phyloP scores from a whole-genome alignment of 2,329 filamentous ascomycete genomes.

The Tothia fuscella region DNA sequence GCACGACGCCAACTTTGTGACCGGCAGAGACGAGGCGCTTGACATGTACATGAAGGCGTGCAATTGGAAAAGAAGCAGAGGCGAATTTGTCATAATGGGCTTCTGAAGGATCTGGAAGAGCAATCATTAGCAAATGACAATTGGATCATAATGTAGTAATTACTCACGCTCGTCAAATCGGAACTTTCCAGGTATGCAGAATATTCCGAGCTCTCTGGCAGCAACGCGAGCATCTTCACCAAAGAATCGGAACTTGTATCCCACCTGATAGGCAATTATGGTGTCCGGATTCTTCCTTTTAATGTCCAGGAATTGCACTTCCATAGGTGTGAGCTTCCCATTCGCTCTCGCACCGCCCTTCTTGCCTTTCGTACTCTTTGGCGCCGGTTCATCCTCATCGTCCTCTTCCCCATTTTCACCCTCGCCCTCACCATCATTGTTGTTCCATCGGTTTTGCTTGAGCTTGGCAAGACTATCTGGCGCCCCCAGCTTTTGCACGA shows the following conservation, averaged over 20 bases:
- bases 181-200: conserved; percentile 93
- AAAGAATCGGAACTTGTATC: conserved; percentile 96
- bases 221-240: conserved; percentile 86
- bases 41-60: conserved; percentile 82
- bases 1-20: conserved; percentile 89
- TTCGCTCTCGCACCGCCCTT: conserved; percentile 52
- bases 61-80: conserved; percentile 88
- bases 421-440: conserved; percentile 40
- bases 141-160: no score
- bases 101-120: conserved; percentile 72
- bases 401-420: conserved; percentile 46
- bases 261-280: conserved; percentile 82
- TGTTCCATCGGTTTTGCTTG: conserved; percentile 49
- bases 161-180: conserved; percentile 92
- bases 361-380: conserved; percentile 30
- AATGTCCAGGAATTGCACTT: conserved; percentile 85
- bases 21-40: conserved; percentile 86
- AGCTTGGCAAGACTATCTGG: conserved; percentile 67
- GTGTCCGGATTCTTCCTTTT: conserved; percentile 87
- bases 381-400: conserved; percentile 38
- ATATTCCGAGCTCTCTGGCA: conserved; percentile 81
- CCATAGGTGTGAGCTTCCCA: conserved; percentile 85
- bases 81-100: conserved; percentile 86
- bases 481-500: conserved; percentile 80
- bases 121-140: conserved; percentile 14